Base-by-base conservation (phyloP, 768 basidiomycete genomes). In the Calocera viscosa region DNA sequence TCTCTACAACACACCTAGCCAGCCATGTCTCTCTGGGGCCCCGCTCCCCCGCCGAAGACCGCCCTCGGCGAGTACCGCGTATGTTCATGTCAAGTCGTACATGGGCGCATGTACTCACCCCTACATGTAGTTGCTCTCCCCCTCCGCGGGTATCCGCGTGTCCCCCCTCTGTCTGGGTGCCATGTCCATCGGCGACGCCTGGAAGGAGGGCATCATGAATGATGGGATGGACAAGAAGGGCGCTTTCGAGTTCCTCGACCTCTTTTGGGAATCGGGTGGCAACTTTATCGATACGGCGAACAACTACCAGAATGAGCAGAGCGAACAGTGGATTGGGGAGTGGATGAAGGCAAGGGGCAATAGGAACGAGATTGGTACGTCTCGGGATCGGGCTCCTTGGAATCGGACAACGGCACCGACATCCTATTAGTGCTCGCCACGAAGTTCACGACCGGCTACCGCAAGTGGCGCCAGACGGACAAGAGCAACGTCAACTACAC, bases 81-180 rank as follows among this genome's bases (percentile, higher is more conserved):
- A n/a, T n/a, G n/a, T n/a, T n/a, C n/a, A n/a, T n/a, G n/a, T n/a
- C n/a, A n/a, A n/a, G n/a, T n/a, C n/a, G n/a, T n/a, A n/a, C n/a
- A n/a, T n/a, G n/a, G n/a, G n/a, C n/a, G n/a, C n/a, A n/a, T n/a
- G n/a, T n/a, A n/a, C n/a, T n/a, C n/a, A n/a, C n/a, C n/a, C n/a
- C n/a, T n/a, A n/a, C n/a, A n/a, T n/a, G n/a, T n/a, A n/a, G n/a
- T n/a, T n/a, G n/a, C 72, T 81, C n/a, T 77, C 77, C 0, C 75
- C 79, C 1, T 64, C 67, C 35, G 77, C 78, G 22, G 76, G 80
- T 0, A 72, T 81, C 1, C 77, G 77, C 49, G 82, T 83, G 17
- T 83, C 82, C 1, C 80, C 79, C 1, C 71, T 81, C 22, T 74
- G 74, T 39, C 75, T 82, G 0, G 81, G 81, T 22, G 80, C 74